phyloP scores from a whole-genome alignment of 148 eudicot species.

The Amaranthus cruentus region DNA sequence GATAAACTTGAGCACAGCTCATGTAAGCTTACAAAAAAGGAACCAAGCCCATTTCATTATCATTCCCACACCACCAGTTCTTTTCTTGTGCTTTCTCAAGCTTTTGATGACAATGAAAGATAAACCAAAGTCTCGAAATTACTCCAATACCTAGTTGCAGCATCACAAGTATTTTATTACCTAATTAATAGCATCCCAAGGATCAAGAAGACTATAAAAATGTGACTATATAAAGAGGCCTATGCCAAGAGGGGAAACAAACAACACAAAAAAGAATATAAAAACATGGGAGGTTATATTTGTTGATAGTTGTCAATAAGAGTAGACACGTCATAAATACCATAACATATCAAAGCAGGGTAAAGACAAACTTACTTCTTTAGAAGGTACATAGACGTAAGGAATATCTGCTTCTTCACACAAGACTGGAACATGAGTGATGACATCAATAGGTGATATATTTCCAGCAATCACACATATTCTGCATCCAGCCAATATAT shows the following conservation, averaged over 20 bases:
- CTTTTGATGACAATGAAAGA: no score
- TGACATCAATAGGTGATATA: conserved; percentile 96
- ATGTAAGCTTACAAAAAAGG: no score
- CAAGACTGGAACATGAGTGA: conserved; percentile 87
- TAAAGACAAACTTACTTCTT: conserved; percentile 62
- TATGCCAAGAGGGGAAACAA: no score
- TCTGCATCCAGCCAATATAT: conserved; percentile 42
- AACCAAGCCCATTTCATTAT: no score
- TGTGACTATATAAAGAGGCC: background rate
- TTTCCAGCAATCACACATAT: conserved; percentile 93
- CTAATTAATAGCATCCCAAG: no score
- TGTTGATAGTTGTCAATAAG: background rate
- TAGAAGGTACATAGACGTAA: conserved; percentile 75
- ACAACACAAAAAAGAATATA: background rate
- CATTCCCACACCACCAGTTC: no score
- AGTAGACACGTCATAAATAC: background rate
- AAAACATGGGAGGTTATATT: background rate
- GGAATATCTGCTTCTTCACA: conserved; percentile 94
- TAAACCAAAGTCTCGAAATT: no score
- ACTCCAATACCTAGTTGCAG: no score
- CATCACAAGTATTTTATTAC: no score
- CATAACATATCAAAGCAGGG: background rate
- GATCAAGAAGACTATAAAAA: no score
- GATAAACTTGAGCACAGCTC: no score
- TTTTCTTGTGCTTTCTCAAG: no score